Conservation (phyloP, 2,329 filamentous ascomycete species). For the Cryphonectria parasitica region DNA sequence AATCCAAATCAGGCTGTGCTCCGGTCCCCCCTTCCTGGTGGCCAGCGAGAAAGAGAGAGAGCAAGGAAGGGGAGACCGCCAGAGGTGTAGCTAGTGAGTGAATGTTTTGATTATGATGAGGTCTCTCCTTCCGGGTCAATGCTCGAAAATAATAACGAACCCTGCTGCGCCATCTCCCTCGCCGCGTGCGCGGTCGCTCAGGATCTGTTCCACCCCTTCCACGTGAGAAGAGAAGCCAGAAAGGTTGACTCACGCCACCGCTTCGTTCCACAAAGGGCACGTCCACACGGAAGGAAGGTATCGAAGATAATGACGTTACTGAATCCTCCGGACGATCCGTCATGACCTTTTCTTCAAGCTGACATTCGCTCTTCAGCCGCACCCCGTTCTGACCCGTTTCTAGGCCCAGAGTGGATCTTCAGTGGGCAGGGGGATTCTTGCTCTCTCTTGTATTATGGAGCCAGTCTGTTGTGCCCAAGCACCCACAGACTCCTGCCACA, state of each 20-base stretch:
- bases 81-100: background rate
- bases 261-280: background rate
- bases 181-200: background rate
- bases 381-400: background rate
- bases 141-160: background rate
- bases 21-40: background rate
- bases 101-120: background rate
- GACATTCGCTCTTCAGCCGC: constrained; percentile 1
- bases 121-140: background rate
- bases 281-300: background rate
- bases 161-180: background rate
- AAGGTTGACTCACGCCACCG: background rate
- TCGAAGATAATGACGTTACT: background rate
- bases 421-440: background rate
- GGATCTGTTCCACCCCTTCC: background rate
- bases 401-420: background rate
- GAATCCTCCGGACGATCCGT: background rate
- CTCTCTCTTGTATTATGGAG: background rate
- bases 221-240: background rate
- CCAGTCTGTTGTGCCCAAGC: background rate
- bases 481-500: background rate
- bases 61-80: background rate
- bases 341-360: background rate
- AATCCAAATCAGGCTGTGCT: background rate
- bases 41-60: background rate